Evolutionary conservation across 2,329 filamentous ascomycete species (phyloP), one percentile per base, ranked within the genome.

Genomic region (Aspergillus calidoustus): DNA sequence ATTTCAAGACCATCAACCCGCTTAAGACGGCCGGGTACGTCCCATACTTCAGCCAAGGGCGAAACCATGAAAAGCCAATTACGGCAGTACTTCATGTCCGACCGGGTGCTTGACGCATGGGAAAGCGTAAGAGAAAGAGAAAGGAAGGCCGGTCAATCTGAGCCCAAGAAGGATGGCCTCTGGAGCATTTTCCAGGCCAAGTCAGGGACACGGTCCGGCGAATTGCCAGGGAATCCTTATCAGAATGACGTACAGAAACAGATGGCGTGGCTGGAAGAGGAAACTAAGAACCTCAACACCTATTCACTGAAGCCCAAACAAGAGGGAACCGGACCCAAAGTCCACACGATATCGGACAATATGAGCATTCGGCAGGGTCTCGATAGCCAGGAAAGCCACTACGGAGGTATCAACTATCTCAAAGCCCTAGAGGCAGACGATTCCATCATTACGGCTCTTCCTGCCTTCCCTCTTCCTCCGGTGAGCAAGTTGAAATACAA

Each of bases 21-120:
- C 30, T 61, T 53, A 60, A 55, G 61, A 54, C 19, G 52, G 31
- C 38, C 57, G 57, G n/a, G 43, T 44, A 46, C 62, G 30, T 23
- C 61, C 19, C 28, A 63, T 61, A 31, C 54, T 38, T 61, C 61
- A n/a, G 25, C 48, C 9, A 65, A 59, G 49, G 62, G 55, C 2
- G 71, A 76, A 8, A 71, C 65, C 5, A 70, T 76, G 69, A 74
- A 72, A 59, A 64, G 69, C 11, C 74, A 76, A 61, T 66, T 76
- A 17, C 66, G 69, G 38, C 72, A 74, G 15, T 74, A 71, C 58
- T 66, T 76, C n/a, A 74, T 71, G 46, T 73, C 72, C 2, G 74
- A 75, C 55, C 70, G 68, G n/a, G 74, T 75, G 17, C 57, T 71
- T 15, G 74, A 76, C 9, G 65, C 69, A 9, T 75, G 72, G 72